A percentile compares a stretch with the other conserved stretches of the same genome.
Conservation (phyloP, 805 yeast genomes). For the Myxozyma mucilagina region DNA sequence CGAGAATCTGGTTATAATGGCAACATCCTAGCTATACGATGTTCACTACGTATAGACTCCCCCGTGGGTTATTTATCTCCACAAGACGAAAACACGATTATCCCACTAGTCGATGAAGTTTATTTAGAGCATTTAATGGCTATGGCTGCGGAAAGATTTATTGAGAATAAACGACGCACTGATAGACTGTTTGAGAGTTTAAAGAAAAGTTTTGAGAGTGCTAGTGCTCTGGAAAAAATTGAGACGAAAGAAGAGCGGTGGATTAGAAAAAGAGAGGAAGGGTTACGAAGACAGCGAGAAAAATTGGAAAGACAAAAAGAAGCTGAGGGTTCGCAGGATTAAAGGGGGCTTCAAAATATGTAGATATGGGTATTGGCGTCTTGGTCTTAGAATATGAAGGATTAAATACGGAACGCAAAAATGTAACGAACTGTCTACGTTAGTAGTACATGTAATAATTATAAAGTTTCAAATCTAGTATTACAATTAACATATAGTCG, state of each 20-base stretch:
- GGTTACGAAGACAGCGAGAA: slow-evolving; percentile 16
- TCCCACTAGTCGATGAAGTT: slow-evolving; percentile 50
- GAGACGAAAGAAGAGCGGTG: slow-evolving; percentile 24
- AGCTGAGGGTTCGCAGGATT: neutral
- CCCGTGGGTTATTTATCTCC: slow-evolving; percentile 65
- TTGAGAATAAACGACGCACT: slow-evolving; percentile 63
- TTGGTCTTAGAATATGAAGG: no score
- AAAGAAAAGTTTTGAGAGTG: neutral
- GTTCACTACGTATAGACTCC: slow-evolving; percentile 68
- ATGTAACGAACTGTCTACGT: no score
- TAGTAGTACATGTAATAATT: no score
- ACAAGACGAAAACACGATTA: slow-evolving; percentile 21
- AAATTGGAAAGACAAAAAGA: neutral
- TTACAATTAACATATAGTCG: no score
- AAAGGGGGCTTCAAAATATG: neutral
- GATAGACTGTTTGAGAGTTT: slow-evolving; percentile 31
- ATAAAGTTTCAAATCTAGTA: no score
- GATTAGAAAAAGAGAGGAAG: slow-evolving; percentile 22
- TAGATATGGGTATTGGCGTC: no score
- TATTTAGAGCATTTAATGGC: slow-evolving; percentile 56
- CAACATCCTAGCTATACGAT: slow-evolving; percentile 73
- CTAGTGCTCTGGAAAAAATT: neutral
- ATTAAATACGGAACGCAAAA: no score
- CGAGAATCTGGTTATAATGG: slow-evolving; percentile 88
- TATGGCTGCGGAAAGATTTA: slow-evolving; percentile 62